Evolutionary conservation across 495 filamentous ascomycete species (phyloP).

Genomic region (Hypoxylon cercidicola): DNA sequence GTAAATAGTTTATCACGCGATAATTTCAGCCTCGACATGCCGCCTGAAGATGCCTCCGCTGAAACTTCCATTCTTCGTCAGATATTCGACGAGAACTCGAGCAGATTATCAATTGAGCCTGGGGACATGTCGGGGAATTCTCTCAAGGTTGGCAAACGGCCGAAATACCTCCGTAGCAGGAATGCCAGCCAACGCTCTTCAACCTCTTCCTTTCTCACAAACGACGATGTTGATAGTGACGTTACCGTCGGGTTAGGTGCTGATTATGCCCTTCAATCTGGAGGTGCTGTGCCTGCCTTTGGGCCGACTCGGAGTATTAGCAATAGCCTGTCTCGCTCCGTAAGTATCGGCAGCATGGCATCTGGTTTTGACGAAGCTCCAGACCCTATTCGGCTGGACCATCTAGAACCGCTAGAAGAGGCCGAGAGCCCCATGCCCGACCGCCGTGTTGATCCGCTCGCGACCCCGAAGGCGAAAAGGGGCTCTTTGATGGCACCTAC

Average conservation of each 20-base stretch:
- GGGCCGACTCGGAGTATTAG: conserved; percentile 64
- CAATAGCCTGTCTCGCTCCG: conserved; percentile 74
- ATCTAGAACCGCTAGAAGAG: conserved; percentile 63
- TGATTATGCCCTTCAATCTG: conserved; percentile 87
- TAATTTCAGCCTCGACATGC: conserved; percentile 13
- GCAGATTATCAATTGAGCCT: conserved; percentile 43
- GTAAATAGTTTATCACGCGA: conserved; percentile 35
- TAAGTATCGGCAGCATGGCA: conserved; percentile 94
- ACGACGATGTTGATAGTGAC: conserved; percentile 72
- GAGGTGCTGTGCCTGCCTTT: conserved; percentile 73
- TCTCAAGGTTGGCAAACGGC: conserved; percentile 61
- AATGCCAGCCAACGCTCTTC: conserved; percentile 83
- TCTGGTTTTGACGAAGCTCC: conserved; percentile 84
- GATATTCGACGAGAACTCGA: conserved; percentile 45
- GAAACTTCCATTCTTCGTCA: conserved; percentile 55
- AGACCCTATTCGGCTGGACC: conserved; percentile 62
- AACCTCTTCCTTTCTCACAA: conserved; percentile 75
- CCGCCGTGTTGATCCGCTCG: conserved; percentile 45
- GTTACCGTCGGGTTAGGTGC: conserved; percentile 72
- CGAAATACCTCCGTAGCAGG: conserved; percentile 77
- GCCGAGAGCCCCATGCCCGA: conserved; percentile 53
- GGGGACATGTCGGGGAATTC: conserved; percentile 46
- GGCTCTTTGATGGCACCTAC: conserved; percentile 70
- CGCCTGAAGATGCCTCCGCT: conserved; percentile 56
- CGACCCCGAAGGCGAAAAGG: conserved; percentile 62